Evolutionary conservation across 163 green algal species (phyloP), one percentile per base, ranked within the genome.

Genomic region (Coccomyxa subellipsoidea): DNA sequence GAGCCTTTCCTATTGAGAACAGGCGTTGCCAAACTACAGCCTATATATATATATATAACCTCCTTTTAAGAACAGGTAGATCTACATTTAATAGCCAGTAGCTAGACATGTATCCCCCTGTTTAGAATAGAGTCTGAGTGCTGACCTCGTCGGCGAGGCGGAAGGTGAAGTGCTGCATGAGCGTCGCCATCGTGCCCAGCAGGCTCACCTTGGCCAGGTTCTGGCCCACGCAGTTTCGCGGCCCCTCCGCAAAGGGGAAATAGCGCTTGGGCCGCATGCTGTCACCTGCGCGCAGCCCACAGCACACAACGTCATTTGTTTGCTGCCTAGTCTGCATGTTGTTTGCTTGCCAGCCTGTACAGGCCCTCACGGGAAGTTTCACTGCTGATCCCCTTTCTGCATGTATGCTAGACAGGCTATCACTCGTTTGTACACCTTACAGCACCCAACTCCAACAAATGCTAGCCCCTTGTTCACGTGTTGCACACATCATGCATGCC

Each of bases 221-320:
- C 80, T 87, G 76, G 8, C 83, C 83, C 27, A 84, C 80, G 40
- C 83, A 87, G 80, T 83, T 84, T 47, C 85, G 71, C 0, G 77
- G 78, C 12, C 84, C 84, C 73, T 85, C 81, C 70, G 81, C 83
- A 59, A 88, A 88, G 25, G 84, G 84, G 75, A 85, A 84, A 54
- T 83, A 88, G 38, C 81, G 59, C 70, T 85, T 85, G 39, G 81
- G 77, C n/a, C 66, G 66, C 66, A 40, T 72, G 77, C 40, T 72
- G 47, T 72, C 54, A 8, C 47, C 77, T 81, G 76, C 76, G 47
- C 10, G 23, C n/a, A n/a, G n/a, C n/a, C n/a, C n/a, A n/a, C n/a
- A n/a, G n/a, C n/a, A n/a, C n/a, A n/a, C n/a, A n/a, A n/a, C n/a
- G 23, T 32, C 72, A 54, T n/a, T 47, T 12, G 23, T 12, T 23